These are phyloP conservation scores for Pseudocercospora eumusae DNA, from an alignment of 2,329 filamentous ascomycete genomes.

Conservation along the genomic window DNA sequence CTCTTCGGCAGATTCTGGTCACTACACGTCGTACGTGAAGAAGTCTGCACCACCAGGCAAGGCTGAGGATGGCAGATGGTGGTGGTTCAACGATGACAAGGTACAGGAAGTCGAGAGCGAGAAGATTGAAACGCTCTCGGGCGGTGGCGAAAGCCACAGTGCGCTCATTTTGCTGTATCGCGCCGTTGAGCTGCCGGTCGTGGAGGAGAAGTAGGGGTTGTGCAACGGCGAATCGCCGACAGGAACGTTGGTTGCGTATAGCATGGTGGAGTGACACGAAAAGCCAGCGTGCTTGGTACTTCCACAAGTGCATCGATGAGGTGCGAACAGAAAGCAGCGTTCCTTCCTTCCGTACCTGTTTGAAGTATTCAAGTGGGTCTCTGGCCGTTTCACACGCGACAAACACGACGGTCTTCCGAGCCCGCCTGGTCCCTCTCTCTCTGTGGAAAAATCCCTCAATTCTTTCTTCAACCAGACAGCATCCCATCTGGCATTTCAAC, in stretches of 20 bases:
- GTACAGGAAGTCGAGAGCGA: conserved; percentile 88
- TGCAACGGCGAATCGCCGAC: neutral
- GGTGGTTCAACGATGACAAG: conserved; percentile 99
- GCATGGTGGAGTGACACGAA: neutral
- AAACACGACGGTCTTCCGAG: neutral
- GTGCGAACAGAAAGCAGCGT: neutral
- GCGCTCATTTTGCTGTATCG: conserved; percentile 78
- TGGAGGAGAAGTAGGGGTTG: neutral
- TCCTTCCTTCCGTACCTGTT: conserved; percentile 3
- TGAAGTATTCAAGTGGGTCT: neutral
- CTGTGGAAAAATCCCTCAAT: neutral
- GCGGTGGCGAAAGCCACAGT: conserved; percentile 79
- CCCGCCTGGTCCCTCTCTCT: neutral
- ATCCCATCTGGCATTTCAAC: neutral
- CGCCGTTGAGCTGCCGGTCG: conserved; percentile 65
- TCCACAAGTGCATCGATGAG: neutral
- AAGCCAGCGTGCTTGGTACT: neutral
- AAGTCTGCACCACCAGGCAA: conserved; percentile 81
- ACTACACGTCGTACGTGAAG: conserved; percentile 98
- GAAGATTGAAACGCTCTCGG: conserved; percentile 85
- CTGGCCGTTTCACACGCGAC: neutral
- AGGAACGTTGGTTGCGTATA: neutral
- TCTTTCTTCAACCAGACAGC: neutral
- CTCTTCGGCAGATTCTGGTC: conserved; percentile 92
- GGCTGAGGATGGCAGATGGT: conserved; percentile 93